Evolutionary conservation across 345 rosid genomes (phyloP).

Genomic region (Linum tenue): DNA sequence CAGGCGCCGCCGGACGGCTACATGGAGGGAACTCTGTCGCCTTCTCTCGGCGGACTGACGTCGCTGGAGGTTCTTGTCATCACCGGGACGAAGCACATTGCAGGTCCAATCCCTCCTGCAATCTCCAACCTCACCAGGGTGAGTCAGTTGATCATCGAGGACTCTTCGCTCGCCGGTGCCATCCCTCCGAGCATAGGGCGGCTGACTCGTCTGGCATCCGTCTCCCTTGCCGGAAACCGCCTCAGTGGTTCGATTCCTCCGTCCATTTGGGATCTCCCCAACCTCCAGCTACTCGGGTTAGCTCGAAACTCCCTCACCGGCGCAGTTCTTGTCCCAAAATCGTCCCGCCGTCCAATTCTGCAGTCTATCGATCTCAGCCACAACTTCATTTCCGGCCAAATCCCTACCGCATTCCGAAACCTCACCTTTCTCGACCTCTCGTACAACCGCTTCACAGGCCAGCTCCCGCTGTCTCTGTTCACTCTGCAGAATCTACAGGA

Average conservation of each 20-base stretch:
- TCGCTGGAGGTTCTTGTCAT: constrained; percentile 54
- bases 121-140: constrained; percentile 43
- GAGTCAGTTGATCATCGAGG: constrained; percentile 52
- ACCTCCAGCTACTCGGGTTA: constrained; percentile 33
- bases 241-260: constrained; percentile 62
- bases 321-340: constrained; percentile 52
- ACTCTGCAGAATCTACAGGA: constrained; percentile 38
- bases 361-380: constrained; percentile 70
- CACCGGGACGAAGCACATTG: constrained; percentile 62
- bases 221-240: constrained; percentile 60
- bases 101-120: constrained; percentile 64
- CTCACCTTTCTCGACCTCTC: constrained; percentile 60
- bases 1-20: constrained; percentile 45
- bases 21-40: constrained; percentile 75
- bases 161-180: constrained; percentile 60
- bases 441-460: constrained; percentile 52
- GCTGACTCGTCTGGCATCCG: constrained; percentile 37
- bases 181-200: constrained; percentile 53
- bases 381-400: constrained; percentile 73
- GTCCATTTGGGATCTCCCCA: constrained; percentile 44
- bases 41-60: constrained; percentile 47
- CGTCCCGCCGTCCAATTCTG: constrained; percentile 30
- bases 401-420: constrained; percentile 35
- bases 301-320: constrained; percentile 60
- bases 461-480: constrained; percentile 52